phyloP scores from a whole-genome alignment of 73 alveolate genomes.

The Strombidium stylifer region DNA sequence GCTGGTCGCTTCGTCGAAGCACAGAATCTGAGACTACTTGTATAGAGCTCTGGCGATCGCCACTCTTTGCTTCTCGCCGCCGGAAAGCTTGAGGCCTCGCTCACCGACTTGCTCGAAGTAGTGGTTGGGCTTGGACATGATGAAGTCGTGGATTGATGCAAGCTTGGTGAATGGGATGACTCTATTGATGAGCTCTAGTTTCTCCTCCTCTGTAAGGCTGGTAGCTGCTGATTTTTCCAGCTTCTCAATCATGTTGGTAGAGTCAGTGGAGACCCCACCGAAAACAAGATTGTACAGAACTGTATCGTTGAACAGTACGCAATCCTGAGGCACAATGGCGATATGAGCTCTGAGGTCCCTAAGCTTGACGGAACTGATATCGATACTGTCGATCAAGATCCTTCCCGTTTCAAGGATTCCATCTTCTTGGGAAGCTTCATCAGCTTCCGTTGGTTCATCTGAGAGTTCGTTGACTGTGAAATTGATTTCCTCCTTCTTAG shows the following conservation, averaged over 20 bases:
- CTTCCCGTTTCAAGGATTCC: conserved; percentile 66
- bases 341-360: conserved; percentile 67
- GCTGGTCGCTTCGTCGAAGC: conserved; percentile 67
- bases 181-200: conserved; percentile 25
- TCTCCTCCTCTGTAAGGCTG: conserved; percentile 27
- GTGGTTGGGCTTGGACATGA: conserved; percentile 25
- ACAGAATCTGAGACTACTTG: conserved; percentile 47
- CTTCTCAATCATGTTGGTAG: not conserved
- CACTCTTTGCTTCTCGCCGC: no score
- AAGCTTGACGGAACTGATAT: conserved; percentile 67
- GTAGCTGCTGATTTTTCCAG: no score
- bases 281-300: conserved; percentile 69
- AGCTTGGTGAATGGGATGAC: conserved; percentile 44
- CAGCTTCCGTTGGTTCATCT: no score
- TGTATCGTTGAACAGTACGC: conserved; percentile 80
- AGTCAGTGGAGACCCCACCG: conserved; percentile 39
- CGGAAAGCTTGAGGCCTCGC: conserved; percentile 55
- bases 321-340: no score
- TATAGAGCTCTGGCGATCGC: conserved; percentile 67
- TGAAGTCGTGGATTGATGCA: conserved; percentile 22
- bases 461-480: no score
- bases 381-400: conserved; percentile 66
- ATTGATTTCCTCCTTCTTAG: no score
- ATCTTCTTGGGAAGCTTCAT: no score
- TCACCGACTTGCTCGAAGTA: conserved; percentile 58